Evolutionary conservation across 2,329 filamentous ascomycete species (phyloP).

Genomic region (Neonectria coccinea): DNA sequence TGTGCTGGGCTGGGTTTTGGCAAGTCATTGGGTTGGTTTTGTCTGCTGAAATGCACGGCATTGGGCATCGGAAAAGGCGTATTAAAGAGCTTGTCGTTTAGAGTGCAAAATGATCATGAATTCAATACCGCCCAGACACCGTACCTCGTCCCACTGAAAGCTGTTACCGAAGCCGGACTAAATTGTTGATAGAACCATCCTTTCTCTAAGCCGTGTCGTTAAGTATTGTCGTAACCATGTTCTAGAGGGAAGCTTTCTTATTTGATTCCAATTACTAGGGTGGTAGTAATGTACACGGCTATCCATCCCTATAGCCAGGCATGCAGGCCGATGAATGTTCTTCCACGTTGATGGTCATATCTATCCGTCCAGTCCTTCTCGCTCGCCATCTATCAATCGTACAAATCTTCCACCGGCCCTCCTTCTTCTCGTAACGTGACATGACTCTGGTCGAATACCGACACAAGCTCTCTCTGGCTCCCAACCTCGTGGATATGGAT

Average conservation of each 20-base stretch:
- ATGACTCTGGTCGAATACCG: not conserved
- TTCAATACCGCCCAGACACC: constrained; percentile 48
- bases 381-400: constrained; percentile 13
- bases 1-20: constrained; percentile 54
- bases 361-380: not conserved
- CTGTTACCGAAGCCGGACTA: not conserved
- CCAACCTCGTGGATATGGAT: not conserved
- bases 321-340: not conserved
- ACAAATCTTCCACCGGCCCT: constrained; percentile 3
- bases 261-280: not conserved
- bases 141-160: constrained; percentile 24
- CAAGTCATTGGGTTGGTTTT: constrained; percentile 48
- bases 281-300: constrained; percentile 18
- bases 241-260: constrained; percentile 6
- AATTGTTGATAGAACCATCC: not conserved
- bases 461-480: not conserved
- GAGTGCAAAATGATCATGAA: constrained; percentile 51
- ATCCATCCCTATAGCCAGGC: not conserved
- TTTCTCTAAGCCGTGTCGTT: no score
- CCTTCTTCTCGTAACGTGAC: not conserved
- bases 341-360: not conserved
- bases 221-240: not conserved
- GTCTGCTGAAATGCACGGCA: constrained; percentile 52
- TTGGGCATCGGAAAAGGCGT: constrained; percentile 54
- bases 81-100: constrained; percentile 52